Percentiles rank a stretch among this genome's conserved stretches.
phyloP scores from a whole-genome alignment of 208 protist genomes.

The Herpetomonas tarakana region DNA sequence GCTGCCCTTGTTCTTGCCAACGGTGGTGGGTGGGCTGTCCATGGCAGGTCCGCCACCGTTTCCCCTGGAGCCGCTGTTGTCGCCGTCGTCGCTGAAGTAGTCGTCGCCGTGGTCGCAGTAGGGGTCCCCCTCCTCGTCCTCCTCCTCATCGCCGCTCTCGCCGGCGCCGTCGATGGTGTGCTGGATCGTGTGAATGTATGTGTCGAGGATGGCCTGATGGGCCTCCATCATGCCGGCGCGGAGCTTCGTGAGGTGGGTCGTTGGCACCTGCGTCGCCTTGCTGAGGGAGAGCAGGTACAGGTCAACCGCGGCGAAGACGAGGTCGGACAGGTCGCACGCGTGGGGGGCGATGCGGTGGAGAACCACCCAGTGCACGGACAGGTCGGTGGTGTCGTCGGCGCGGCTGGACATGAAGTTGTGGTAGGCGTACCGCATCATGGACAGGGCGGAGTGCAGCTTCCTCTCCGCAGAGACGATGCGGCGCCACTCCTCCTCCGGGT shows the following conservation, averaged over 20 bases:
- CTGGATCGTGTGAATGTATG: slow-evolving; percentile 81
- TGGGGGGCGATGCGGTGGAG: slow-evolving; percentile 82
- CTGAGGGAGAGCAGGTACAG: slow-evolving; percentile 77
- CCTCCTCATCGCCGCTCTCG: slow-evolving; percentile 20
- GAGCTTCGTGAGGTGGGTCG: slow-evolving; percentile 74
- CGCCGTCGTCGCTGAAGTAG: slow-evolving; percentile 15
- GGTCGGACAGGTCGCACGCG: slow-evolving; percentile 76
- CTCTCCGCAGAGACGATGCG: slow-evolving; percentile 65
- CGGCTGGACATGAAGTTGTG: slow-evolving; percentile 83
- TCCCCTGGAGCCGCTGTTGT: slow-evolving; percentile 7
- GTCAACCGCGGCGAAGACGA: slow-evolving; percentile 79
- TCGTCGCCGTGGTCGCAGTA: slow-evolving; percentile 17
- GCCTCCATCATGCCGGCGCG: slow-evolving; percentile 76
- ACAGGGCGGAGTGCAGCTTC: slow-evolving; percentile 64
- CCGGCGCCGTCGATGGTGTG: slow-evolving; percentile 59
- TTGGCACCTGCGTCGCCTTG: slow-evolving; percentile 75
- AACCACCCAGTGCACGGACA: slow-evolving; percentile 89
- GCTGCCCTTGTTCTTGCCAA: not conserved
- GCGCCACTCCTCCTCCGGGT: slow-evolving; percentile 70
- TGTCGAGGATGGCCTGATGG: slow-evolving; percentile 67
- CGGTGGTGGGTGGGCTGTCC: not conserved
- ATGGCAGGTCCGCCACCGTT: not conserved
- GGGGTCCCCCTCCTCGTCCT: slow-evolving; percentile 7
- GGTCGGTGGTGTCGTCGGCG: slow-evolving; percentile 38
- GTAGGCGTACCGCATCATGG: slow-evolving; percentile 89